Conservation (phyloP, 345 rosid genomes). For the Pelargonium nanum region DNA sequence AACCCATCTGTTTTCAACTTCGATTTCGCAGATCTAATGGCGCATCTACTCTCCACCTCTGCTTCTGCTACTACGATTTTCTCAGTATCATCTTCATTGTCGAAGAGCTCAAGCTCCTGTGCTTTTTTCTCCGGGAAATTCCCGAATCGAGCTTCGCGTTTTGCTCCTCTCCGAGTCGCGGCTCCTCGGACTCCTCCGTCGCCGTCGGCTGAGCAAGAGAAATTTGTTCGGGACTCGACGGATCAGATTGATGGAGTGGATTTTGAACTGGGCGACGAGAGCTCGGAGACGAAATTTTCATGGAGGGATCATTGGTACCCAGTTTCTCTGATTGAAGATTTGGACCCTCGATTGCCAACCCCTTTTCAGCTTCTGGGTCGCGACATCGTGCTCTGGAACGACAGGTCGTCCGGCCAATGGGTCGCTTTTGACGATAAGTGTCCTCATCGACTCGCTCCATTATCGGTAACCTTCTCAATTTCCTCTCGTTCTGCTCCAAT, state of each 20-base stretch:
- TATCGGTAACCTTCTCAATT: constrained; percentile 48
- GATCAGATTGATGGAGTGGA: constrained; percentile 26
- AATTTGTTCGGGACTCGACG: constrained; percentile 10
- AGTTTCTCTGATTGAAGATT: constrained; percentile 75
- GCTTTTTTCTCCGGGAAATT: constrained; percentile 13
- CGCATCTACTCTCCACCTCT: constrained; percentile 11
- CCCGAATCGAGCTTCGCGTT: constrained; percentile 3
- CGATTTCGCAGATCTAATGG: constrained; percentile 15
- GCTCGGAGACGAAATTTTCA: constrained; percentile 45
- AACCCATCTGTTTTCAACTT: not conserved
- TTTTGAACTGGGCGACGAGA: constrained; percentile 45
- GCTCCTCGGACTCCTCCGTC: constrained; percentile 47
- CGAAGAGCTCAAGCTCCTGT: constrained; percentile 1
- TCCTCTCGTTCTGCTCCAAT: not conserved
- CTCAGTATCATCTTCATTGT: constrained; percentile 3
- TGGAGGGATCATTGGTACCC: constrained; percentile 99
- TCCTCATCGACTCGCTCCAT: constrained; percentile 91
- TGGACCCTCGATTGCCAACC: constrained; percentile 65
- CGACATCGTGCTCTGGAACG: constrained; percentile 92
- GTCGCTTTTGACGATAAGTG: constrained; percentile 88
- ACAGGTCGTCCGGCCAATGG: constrained; percentile 51
- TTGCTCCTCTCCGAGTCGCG: constrained; percentile 38
- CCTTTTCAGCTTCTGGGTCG: constrained; percentile 93
- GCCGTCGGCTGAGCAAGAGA: constrained; percentile 21
- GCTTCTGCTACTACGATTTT: constrained; percentile 11